Evolutionary conservation across 2,329 filamentous ascomycete species (phyloP), one percentile per base, ranked within the genome.

Genomic region (Davidsoniella virescens): DNA sequence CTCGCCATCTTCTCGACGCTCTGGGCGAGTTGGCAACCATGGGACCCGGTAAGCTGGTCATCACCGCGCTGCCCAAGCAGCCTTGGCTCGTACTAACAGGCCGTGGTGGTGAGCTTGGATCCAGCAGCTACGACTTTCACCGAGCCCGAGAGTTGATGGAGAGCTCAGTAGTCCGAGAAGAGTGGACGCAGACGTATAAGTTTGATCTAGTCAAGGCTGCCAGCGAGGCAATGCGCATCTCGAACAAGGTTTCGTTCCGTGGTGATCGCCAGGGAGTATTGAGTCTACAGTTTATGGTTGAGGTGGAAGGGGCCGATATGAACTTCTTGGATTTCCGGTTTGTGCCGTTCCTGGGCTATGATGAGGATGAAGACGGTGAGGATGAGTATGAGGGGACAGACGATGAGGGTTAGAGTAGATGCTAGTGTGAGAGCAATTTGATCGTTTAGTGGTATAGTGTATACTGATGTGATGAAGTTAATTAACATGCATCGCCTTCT

Each of bases 211-310:
- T 98, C 61, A 87, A 85, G 63, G 83, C 84, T 56, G 88, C 90
- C 0, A 79, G 79, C 43, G 81, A 90, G 56, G 90, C 92, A n/a
- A 96, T 98, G 90, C 80, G 82, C 43, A 77, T 87, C 37, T 87
- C 88, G 4, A 88, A 76, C 59, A 98, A 96, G 65, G 88, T 96
- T 52, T 94, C 87, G 61, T 74, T 98, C 54, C 74, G 92, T 14
- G 82, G 87, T 0, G 92, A 98, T 64, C 72, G 76, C 2, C 86
- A 94, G 61, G 90, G 92, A 0, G 90, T 98, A 26, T 65, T 98
- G 56, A 95, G 86, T 64, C 67, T 96, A 62, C 92, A 98, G 61
- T 95, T 96, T 59, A 92, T 98, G 83, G 82, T 98, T 14, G 87
- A 95, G 61, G 72, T 88, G 40, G 86, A 92, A 54, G 75, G 75